These are phyloP conservation scores for Penstemon davidsonii DNA, from an alignment of 257 asterid genomes.

Conservation along the genomic window DNA sequence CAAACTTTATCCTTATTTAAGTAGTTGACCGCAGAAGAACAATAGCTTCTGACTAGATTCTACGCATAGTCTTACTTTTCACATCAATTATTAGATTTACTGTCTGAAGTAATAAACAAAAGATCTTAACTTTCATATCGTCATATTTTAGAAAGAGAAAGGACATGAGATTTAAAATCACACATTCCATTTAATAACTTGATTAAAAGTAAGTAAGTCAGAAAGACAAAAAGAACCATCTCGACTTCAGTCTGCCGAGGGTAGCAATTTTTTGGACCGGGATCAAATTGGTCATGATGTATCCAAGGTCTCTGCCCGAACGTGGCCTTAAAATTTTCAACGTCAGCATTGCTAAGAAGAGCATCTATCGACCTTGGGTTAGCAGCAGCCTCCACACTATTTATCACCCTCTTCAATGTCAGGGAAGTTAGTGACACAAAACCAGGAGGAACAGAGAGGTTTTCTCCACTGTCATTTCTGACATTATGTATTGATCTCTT, in stretches of 20 bases:
- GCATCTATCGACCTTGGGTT: conserved; percentile 25
- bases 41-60: too few relatives aligned
- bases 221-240: conserved; percentile 41
- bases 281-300: conserved; percentile 34
- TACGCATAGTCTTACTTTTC: too few relatives aligned
- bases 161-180: conserved; percentile 7
- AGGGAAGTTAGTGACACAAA: conserved; percentile 62
- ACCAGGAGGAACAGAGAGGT: conserved; percentile 75
- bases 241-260: conserved; percentile 38
- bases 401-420: conserved; percentile 41
- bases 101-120: conserved; percentile 10
- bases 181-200: conserved; percentile 11
- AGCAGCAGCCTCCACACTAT: conserved; percentile 25
- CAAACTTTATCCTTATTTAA: too few relatives aligned
- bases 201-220: conserved; percentile 7
- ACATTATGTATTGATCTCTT: conserved; percentile 26
- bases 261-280: conserved; percentile 32
- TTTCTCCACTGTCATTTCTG: conserved; percentile 22
- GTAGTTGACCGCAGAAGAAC: too few relatives aligned
- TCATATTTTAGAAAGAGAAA: too few relatives aligned
- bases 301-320: conserved; percentile 51
- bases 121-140: background rate
- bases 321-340: conserved; percentile 42
- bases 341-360: conserved; percentile 34
- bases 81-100: background rate